Base-by-base conservation (phyloP, 495 filamentous ascomycete species). In the Venustampulla echinocandica region DNA sequence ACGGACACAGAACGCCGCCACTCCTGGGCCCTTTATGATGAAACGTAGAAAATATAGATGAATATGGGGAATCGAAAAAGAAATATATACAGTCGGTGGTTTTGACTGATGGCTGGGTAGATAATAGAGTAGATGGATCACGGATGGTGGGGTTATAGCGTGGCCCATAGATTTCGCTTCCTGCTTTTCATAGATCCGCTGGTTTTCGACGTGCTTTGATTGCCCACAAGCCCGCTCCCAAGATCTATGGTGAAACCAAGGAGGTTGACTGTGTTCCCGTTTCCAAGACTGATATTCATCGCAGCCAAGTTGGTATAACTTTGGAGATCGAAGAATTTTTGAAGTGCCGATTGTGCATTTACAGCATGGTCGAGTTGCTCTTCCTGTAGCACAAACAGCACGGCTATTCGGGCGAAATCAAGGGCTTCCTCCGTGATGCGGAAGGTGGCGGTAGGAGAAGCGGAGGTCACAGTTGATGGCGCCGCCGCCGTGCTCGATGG, bases 381-480 rank as follows among this genome's bases (percentile, higher is more conserved):
- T 44, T 76, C 63, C 43, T 84, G 80, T 6, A 85, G 66, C 25
- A 85, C 62, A 50, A 65, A 81, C 34, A 87, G 63, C 4, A 87
- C 71, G 0, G 68, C 70, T 9, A 81, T 67, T 5, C 82, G 74
- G 3, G 81, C 76, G 64, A 87, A 86, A 58, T 87, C 82, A 1
- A 82, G 60, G 2, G 70, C 65, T 18, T 76, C 68, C 13, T 77
- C 61, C 0, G 65, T 70, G 17, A 67, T 60, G 2, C 38, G 52
- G 22, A 74, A 71, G 10, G 14, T 50, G 24, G 69, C 50, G 19
- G 49, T 47, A 25, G 59, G 22, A 28, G 35, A 35, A 10, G 42
- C 7, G 20, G 50, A 10, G 2, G 52, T 9, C 15, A n/a, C 28
- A 17, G 35, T 23, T 25, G 47, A 47, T 14, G 53, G 28, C 2